Conservation (phyloP, 495 filamentous ascomycete species). For the Terfezia claveryi region DNA sequence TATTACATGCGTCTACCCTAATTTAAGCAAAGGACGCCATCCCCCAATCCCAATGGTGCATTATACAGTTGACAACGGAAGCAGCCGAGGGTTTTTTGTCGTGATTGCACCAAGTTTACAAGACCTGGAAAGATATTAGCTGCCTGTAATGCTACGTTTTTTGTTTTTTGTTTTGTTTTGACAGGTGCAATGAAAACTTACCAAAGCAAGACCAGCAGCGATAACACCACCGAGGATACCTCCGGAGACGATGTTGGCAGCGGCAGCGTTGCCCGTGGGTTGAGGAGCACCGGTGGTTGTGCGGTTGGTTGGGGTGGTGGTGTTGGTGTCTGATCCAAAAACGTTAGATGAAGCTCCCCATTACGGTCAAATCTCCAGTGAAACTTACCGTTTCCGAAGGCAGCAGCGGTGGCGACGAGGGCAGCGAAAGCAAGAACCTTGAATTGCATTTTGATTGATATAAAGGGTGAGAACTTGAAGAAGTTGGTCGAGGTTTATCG, state of each 20-base stretch:
- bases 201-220: conserved; percentile 18
- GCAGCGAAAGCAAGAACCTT: conserved; percentile 15
- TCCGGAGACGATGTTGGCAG: conserved; percentile 17
- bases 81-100: conserved; percentile 1
- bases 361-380: conserved; percentile 5
- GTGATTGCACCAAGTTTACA: conserved; percentile 15
- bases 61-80: background rate
- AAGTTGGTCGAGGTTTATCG: background rate
- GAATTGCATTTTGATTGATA: conserved; percentile 18
- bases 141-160: background rate
- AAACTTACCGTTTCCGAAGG: conserved; percentile 6
- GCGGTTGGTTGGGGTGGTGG: conserved; percentile 4
- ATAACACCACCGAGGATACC: conserved; percentile 16
- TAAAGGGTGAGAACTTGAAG: background rate
- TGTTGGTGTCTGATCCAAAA: background rate
- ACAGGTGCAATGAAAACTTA: conserved; percentile 2
- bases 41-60: background rate
- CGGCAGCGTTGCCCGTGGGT: conserved; percentile 2
- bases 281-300: background rate
- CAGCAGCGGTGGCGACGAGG: conserved; percentile 17
- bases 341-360: background rate
- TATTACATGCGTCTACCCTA: background rate
- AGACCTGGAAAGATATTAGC: conserved; percentile 7
- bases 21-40: conserved; percentile 9
- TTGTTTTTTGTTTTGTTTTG: too few relatives aligned